A percentile compares a stretch with the other conserved stretches of the same genome.
Evolutionary conservation across 176 grass and related monocot genomes (phyloP).

Genomic region (Oryza brachyantha): DNA sequence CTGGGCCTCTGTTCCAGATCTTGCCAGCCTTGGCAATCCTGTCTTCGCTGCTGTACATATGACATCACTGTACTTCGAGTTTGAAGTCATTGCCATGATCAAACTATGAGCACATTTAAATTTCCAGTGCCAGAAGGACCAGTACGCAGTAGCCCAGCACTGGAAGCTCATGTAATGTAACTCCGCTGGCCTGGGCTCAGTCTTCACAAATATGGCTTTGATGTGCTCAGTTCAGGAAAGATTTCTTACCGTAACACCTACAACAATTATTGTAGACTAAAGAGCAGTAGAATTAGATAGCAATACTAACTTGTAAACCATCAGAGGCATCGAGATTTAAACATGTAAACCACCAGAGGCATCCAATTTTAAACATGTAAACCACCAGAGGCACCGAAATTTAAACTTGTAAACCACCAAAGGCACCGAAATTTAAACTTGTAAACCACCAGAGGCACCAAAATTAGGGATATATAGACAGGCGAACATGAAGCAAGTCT

Average conservation of each 20-base stretch:
- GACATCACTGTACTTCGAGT: neutral
- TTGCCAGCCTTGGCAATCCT: neutral
- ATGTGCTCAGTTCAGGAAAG: neutral
- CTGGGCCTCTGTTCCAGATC: neutral
- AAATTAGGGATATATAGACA: constrained; percentile 41
- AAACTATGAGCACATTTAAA: neutral
- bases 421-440: neutral
- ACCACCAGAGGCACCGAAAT: neutral
- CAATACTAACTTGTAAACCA: neutral
- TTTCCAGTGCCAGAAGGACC: neutral
- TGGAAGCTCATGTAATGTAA: neutral
- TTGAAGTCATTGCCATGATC: neutral
- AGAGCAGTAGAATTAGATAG: neutral
- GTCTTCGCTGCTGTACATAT: neutral
- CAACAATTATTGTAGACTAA: neutral
- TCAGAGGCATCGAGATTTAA: neutral
- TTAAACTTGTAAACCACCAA: too few relatives aligned
- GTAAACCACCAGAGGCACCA: constrained; percentile 19
- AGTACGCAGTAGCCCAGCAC: neutral
- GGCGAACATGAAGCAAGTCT: constrained; percentile 26
- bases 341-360: too few relatives aligned
- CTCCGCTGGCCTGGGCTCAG: neutral
- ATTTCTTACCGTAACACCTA: neutral
- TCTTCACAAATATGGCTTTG: neutral
- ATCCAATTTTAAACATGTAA: neutral